A percentile compares a stretch with the other conserved stretches of the same genome.
These are phyloP conservation scores for Crithidia mellificae DNA, from an alignment of 208 protist species.

Conservation along the genomic window DNA sequence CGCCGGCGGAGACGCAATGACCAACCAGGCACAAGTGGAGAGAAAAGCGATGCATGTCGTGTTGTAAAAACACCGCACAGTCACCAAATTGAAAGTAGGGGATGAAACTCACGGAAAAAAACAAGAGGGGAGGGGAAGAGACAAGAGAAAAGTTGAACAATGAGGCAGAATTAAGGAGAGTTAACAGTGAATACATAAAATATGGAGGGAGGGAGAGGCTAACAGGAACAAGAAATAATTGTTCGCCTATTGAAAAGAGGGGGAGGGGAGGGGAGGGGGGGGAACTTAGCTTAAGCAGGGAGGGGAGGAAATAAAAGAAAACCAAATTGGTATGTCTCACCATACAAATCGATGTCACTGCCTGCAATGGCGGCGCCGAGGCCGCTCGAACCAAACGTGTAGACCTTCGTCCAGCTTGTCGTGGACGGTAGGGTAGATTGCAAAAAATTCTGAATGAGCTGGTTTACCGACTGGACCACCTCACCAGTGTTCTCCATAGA, in stretches of 20 bases:
- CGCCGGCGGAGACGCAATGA: not conserved
- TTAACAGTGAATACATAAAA: conserved; percentile 1
- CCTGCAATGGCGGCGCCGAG: conserved; percentile 73
- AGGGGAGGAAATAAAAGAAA: conserved; percentile 11
- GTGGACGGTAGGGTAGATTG: conserved; percentile 13
- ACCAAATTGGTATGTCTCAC: conserved; percentile 44
- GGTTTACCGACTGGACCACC: conserved; percentile 26
- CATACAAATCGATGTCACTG: conserved; percentile 94
- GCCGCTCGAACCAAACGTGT: conserved; percentile 76
- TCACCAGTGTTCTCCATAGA: conserved; percentile 28
- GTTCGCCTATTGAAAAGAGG: too few relatives aligned
- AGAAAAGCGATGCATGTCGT: not conserved
- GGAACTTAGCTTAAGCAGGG: too few relatives aligned
- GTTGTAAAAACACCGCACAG: not conserved
- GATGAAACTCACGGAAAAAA: not conserved
- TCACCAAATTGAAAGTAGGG: not conserved
- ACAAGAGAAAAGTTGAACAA: not conserved
- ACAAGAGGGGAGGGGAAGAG: not conserved
- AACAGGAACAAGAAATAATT: too few relatives aligned
- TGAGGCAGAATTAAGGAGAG: not conserved
- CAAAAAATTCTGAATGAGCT: conserved; percentile 22
- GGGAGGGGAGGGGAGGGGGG: too few relatives aligned
- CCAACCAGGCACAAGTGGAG: not conserved
- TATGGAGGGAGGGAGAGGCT: too few relatives aligned
- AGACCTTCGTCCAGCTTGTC: conserved; percentile 50